phyloP scores from a whole-genome alignment of 805 yeast genomes.

The Ogataea siamensis region DNA sequence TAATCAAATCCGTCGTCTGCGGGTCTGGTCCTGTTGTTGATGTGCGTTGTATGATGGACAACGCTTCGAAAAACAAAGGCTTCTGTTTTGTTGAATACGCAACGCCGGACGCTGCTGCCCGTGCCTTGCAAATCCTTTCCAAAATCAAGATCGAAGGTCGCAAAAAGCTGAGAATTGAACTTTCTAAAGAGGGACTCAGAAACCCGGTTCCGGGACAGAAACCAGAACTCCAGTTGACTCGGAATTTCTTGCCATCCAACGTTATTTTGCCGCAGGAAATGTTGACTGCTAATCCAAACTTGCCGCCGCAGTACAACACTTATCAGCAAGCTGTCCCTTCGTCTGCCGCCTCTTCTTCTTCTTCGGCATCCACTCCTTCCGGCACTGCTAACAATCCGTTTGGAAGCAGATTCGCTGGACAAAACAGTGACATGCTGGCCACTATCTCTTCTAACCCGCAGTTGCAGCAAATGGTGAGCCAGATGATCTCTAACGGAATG shows the following conservation, averaged over 20 bases:
- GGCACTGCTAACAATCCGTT: constrained; percentile 13
- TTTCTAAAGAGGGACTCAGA: constrained; percentile 59
- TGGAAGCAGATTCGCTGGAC: constrained; percentile 21
- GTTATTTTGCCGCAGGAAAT: constrained; percentile 57
- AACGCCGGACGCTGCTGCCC: constrained; percentile 49
- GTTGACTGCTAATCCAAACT: constrained; percentile 24
- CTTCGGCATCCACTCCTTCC: constrained; percentile 17
- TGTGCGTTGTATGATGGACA: constrained; percentile 60
- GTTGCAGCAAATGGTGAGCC: constrained; percentile 34
- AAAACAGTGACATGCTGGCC: constrained; percentile 25
- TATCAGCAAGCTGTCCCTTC: constrained; percentile 17
- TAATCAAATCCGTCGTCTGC: constrained; percentile 60
- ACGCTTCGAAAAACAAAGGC: constrained; percentile 61
- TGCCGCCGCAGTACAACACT: constrained; percentile 27
- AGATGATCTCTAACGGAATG: constrained; percentile 37
- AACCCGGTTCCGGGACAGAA: constrained; percentile 38
- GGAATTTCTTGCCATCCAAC: constrained; percentile 51
- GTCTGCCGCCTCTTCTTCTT: constrained; percentile 18
- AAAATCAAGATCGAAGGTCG: constrained; percentile 45
- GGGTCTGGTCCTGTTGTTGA: constrained; percentile 73
- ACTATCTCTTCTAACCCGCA: constrained; percentile 32
- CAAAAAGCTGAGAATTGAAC: constrained; percentile 53
- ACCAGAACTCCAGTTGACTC: constrained; percentile 42
- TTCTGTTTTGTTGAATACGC: constrained; percentile 62
- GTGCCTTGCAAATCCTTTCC: constrained; percentile 44